These are phyloP conservation scores for Pisolithus thermaeus DNA, from an alignment of 1,284 basidiomycete species.

Conservation along the genomic window DNA sequence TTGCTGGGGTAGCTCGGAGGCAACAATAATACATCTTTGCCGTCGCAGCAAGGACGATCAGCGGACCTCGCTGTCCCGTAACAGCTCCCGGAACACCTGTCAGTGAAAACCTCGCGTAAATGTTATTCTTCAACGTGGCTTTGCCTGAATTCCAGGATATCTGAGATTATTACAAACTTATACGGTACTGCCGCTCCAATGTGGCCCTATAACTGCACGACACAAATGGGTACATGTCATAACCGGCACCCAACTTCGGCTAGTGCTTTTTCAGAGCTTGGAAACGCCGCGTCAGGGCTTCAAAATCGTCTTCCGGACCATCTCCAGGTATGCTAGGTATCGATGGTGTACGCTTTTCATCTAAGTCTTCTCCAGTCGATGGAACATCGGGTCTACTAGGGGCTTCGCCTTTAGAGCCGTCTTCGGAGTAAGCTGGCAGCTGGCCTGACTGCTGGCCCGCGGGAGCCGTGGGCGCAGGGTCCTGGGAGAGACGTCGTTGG, in stretches of 20 bases:
- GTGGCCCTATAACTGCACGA: not conserved
- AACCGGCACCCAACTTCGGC: not conserved
- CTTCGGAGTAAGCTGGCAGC: conserved; percentile 27
- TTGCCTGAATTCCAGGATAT: too few species aligned
- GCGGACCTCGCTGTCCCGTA: not conserved
- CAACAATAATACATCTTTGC: not conserved
- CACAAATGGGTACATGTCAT: not conserved
- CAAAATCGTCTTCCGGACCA: conserved; percentile 61
- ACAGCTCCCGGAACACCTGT: too few species aligned
- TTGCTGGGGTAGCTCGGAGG: not conserved
- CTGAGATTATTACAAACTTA: too few species aligned
- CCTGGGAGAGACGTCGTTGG: conserved; percentile 8
- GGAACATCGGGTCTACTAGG: conserved; percentile 44
- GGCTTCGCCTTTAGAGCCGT: conserved; percentile 26
- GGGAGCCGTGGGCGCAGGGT: conserved; percentile 1
- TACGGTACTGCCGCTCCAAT: too few species aligned
- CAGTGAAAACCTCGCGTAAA: too few species aligned
- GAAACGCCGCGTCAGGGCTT: conserved; percentile 65
- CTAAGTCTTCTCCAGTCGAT: conserved; percentile 36
- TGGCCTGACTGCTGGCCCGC: conserved; percentile 11
- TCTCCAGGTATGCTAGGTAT: conserved; percentile 11
- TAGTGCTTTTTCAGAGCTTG: conserved; percentile 76
- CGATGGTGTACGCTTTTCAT: conserved; percentile 12
- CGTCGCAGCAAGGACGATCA: not conserved
- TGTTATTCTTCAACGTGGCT: too few species aligned